These are phyloP conservation scores for Flaveria brownii DNA, from an alignment of 129 eudicot species.

Conservation along the genomic window DNA sequence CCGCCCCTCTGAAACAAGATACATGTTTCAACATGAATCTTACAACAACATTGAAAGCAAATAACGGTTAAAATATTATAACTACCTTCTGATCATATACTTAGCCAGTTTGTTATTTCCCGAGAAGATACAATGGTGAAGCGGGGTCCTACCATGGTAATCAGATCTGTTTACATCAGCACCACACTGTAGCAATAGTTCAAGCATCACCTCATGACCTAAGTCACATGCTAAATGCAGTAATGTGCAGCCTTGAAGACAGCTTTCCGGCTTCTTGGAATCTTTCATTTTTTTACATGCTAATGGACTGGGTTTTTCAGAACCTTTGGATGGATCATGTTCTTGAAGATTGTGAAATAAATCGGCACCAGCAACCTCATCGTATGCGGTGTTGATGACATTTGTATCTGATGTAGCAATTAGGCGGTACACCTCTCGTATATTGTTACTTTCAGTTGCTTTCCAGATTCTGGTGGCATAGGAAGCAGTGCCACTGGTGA, in stretches of 20 bases:
- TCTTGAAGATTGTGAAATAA: conserved; percentile 39
- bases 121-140: conserved; percentile 73
- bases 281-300: conserved; percentile 47
- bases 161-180: conserved; percentile 81
- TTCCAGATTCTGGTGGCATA: conserved; percentile 68
- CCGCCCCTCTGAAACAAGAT: conserved; percentile 70
- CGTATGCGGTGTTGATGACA: conserved; percentile 66
- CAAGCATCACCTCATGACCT: conserved; percentile 71
- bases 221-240: conserved; percentile 79
- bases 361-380: conserved; percentile 54
- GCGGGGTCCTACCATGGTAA: conserved; percentile 83
- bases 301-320: conserved; percentile 44
- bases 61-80: background rate
- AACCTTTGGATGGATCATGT: conserved; percentile 22
- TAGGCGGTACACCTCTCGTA: conserved; percentile 70
- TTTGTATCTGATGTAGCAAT: conserved; percentile 47
- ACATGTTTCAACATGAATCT: background rate
- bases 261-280: conserved; percentile 48
- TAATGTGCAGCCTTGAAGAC: conserved; percentile 77
- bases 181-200: conserved; percentile 84
- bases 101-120: conserved; percentile 75
- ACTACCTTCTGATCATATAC: conserved; percentile 84
- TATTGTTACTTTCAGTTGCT: conserved; percentile 63
- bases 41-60: background rate
- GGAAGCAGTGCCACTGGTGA: conserved; percentile 34